Evolutionary conservation across 805 yeast genomes (phyloP), one percentile per base, ranked within the genome.

Genomic region (Saccharomycopsis sp.): DNA sequence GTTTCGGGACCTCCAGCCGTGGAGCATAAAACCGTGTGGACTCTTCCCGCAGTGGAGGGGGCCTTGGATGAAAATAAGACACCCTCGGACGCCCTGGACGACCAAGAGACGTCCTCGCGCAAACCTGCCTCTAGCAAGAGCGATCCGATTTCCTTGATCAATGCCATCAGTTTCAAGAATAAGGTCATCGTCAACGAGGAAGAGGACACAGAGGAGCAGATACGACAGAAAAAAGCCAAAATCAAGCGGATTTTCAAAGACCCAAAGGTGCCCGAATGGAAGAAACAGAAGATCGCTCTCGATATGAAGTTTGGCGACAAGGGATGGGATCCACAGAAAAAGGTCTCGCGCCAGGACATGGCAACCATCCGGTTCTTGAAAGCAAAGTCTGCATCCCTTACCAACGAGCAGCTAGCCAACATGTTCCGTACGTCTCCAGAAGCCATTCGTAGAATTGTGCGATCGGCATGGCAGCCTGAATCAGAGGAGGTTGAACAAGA

Each of bases 401-500:
- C 79, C 2, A 77, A 85, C 1, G 72, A 73, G 2, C 85, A 82
- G 50, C 68, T 91, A 3, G 85, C 90, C 0, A 73, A 78, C 34
- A 79, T 78, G 66, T 91, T 86, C 70, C 74, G 79, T 53, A 77
- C 89, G 3, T 86, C 94, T 0, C 92, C 95, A 0, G 95, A 91
- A 63, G 88, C 91, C 0, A 79, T 91, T 1, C 75, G 96, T 59
- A 79, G 96, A 62, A 89, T 91, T 18, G 68, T 91, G 62, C 84
- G 82, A 67, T 84, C 92, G 3, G 81, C 78, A 44, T 91, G 96
- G 95, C 71, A 68, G 16, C 96, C 97, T 0, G 74, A 70, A 2
- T 77, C 73, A 1, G 77, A 75, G n/a, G 88, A 84, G 59, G 78
- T 74, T 46, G 76, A 69, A 3, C 69, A 65, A 29, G 67, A 78